A percentile compares a stretch with the other conserved stretches of the same genome.
These are phyloP conservation scores for Pseudogymnoascus sp. DNA, from an alignment of 2,329 filamentous ascomycete genomes.

Conservation along the genomic window DNA sequence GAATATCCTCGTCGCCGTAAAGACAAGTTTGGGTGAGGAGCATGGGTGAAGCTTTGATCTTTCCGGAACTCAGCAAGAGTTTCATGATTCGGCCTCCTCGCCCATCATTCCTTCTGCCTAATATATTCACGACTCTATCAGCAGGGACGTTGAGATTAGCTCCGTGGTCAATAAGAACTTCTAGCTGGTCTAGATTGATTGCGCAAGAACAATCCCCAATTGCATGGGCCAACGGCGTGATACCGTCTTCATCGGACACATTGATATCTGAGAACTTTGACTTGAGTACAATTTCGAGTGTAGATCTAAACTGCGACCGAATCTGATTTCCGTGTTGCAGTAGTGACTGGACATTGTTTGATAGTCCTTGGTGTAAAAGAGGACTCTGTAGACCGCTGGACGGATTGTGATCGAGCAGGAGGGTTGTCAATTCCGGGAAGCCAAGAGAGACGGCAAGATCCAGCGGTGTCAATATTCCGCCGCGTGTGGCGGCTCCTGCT, in stretches of 20 bases:
- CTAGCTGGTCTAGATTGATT: neutral
- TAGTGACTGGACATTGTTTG: neutral
- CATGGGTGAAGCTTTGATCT: neutral
- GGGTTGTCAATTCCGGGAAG: neutral
- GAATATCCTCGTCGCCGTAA: neutral
- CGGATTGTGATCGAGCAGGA: neutral
- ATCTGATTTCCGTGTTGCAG: neutral
- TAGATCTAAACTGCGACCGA: neutral
- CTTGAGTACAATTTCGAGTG: neutral
- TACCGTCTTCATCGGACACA: neutral
- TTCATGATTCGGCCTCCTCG: neutral
- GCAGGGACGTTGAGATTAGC: neutral
- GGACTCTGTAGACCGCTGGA: neutral
- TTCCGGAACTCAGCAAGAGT: neutral
- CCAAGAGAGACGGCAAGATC: constrained; percentile 4
- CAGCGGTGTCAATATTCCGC: neutral
- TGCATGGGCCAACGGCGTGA: neutral
- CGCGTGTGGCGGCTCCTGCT: neutral
- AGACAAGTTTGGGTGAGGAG: neutral
- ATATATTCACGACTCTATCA: neutral
- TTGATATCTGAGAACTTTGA: neutral
- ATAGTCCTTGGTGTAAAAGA: neutral
- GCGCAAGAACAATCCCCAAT: neutral
- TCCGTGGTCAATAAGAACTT: neutral
- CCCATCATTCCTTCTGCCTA: neutral